These are phyloP conservation scores for Suhomyces wounanorum DNA, from an alignment of 1,139 yeast genomes.

Conservation along the genomic window DNA sequence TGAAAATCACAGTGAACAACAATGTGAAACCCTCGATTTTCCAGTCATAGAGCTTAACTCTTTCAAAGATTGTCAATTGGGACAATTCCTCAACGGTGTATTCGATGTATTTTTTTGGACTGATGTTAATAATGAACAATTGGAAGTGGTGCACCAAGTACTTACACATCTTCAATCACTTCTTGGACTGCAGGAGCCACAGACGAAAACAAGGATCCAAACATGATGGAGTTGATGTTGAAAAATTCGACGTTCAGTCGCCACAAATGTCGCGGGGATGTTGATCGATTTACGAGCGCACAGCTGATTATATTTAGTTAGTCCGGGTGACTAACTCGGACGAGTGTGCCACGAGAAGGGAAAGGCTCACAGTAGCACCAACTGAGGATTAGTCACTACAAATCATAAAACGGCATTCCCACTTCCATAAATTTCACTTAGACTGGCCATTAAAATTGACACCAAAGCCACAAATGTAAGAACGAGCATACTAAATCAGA, in stretches of 20 bases:
- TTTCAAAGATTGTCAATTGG: slow-evolving; percentile 50
- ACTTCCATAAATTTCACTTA: no score
- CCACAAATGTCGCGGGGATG: slow-evolving; percentile 7
- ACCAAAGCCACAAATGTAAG: no score
- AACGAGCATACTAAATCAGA: no score
- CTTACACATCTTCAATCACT: slow-evolving; percentile 10
- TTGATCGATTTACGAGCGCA: slow-evolving; percentile 1
- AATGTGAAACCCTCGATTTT: slow-evolving; percentile 63
- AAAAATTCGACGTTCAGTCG: slow-evolving; percentile 11
- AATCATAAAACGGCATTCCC: no score
- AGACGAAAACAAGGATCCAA: slow-evolving; percentile 3
- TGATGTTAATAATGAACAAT: slow-evolving; percentile 3
- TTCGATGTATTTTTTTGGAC: slow-evolving; percentile 30
- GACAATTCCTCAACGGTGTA: slow-evolving; percentile 54
- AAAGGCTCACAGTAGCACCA: no score
- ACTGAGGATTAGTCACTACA: no score
- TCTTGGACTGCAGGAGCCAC: slow-evolving; percentile 4
- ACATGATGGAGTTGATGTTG: slow-evolving; percentile 7
- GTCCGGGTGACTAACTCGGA: not conserved
- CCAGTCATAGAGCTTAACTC: slow-evolving; percentile 69
- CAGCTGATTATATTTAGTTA: not conserved
- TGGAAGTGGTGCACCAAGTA: not conserved
- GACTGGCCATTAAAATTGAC: no score
- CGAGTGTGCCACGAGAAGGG: not conserved
- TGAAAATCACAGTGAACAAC: slow-evolving; percentile 48